Evolutionary conservation across 768 basidiomycete genomes (phyloP), one percentile per base, ranked within the genome.

Genomic region (Rhodotorula toruloides): DNA sequence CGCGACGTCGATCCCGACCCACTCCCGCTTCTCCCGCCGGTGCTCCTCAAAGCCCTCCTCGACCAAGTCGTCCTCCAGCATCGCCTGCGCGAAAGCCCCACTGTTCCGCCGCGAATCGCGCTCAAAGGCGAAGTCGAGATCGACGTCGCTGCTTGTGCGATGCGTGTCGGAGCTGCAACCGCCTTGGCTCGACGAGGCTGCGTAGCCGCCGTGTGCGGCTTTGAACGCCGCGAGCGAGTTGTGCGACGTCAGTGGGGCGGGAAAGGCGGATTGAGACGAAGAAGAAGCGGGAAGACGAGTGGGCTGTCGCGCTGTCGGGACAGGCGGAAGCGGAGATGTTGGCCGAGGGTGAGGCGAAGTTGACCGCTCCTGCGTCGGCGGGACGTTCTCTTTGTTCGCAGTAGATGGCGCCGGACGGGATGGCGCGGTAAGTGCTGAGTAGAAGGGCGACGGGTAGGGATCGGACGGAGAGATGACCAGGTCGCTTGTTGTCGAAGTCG

Each of bases 101-200:
- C n/a, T n/a, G n/a, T n/a, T n/a, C n/a, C 39, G 10, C 29, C 22
- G 34, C 27, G 40, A 6, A 21, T 65, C 55, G 34, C 34, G 42
- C 39, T 65, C 60, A 52, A 61, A 58, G 31, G 50, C 54, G 47
- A 65, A 31, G 48, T 67, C 65, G 49, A 71, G 46, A 34, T 71
- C 70, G 58, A 71, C 58, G 58, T 71, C 65, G 61, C 70, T 71
- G 48, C 58, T 63, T 17, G 58, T 67, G 49, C 61, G 54, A 40
- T 62, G 66, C 32, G 65, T 54, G 53, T 58, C 64, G 31, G 57
- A 70, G 27, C 36, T 44, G 29, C 36, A n/a, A 13, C 56, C 46
- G 43, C n/a, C 34, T 25, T 49, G 29, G 39, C 58, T 49, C 29
- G 29, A 29, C 22, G 39, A 3, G 12, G 25, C 3, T 3, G 27